Evolutionary conservation across 495 filamentous ascomycete species (phyloP), one percentile per base, ranked within the genome.

Genomic region (Aspergillus leporis): DNA sequence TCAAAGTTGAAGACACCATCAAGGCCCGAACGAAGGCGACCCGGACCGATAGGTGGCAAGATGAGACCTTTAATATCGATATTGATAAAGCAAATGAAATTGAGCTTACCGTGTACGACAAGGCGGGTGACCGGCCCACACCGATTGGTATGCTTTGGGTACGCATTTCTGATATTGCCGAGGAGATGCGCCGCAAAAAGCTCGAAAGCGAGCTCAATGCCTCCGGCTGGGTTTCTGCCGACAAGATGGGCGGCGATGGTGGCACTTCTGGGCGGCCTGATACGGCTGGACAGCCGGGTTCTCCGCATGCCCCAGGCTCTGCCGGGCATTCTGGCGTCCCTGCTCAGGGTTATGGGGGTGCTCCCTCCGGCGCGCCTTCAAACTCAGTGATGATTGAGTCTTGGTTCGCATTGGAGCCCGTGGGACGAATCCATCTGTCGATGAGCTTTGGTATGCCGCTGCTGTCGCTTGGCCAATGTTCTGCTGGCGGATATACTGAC

Each of bases 81-180:
- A 92, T 98, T 45, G 95, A 99, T 65, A 97, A 97, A 77, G 94
- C 95, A 51, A 97, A 99, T 70, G 94, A 99, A 74, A 89, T 99
- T 53, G 94, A 99, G 70, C 82, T 99, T 46, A 97, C 91, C 0
- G 93, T 98, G 31, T 99, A 98, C 71, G 94, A 99, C 68, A 97
- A 96, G 75, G 74, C 81, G 8, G 87, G 89, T 61, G 92, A 96
- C 58, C 89, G 95, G 63, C 88, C 93, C 2, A 83, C 95, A 47
- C 94, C 94, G 38, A 96, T 99, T 62, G 94, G 89, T 55, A 87
- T 99, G 83, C 80, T 97, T 6, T 99, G 94, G 94, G 83, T 99
- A 60, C 83, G 94, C 43, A 93, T 99, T 67, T 93, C 95, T 38
- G 94, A 99, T 71, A 96, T 99, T 61, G 91, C 89, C 25, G 94